Percentiles rank a stretch among this genome's conserved stretches.
Conservation (phyloP, 805 yeast genomes). For the Candida sakaeoensis region DNA sequence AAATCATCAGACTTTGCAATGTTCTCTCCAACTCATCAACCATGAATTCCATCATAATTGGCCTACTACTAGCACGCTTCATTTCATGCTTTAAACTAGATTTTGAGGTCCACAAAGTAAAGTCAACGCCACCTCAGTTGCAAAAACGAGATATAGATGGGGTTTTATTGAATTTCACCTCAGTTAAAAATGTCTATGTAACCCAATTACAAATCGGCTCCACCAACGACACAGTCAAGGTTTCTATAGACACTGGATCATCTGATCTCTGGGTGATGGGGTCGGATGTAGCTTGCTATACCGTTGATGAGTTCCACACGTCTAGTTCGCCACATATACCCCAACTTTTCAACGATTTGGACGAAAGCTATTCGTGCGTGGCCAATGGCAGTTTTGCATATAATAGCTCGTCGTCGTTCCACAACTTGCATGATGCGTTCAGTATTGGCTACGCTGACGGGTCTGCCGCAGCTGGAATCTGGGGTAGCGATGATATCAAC, state of each 20-base stretch:
- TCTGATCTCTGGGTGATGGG: conserved; percentile 20
- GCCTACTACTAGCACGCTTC: neutral
- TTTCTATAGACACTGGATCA: conserved; percentile 18
- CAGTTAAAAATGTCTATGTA: conserved; percentile 1
- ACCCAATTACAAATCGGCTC: conserved; percentile 15
- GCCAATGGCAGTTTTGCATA: conserved; percentile 38
- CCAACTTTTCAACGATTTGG: conserved; percentile 6
- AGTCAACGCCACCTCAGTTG: too few species aligned
- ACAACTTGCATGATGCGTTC: conserved; percentile 1
- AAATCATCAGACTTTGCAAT: too few species aligned
- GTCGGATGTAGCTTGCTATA: conserved; percentile 10
- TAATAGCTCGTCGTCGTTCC: conserved; percentile 28
- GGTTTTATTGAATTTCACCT: neutral
- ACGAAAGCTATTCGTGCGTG: conserved; percentile 19
- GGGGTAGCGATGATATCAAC: conserved; percentile 30
- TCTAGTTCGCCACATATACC: neutral
- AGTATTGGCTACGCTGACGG: conserved; percentile 42
- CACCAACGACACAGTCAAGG: conserved; percentile 16
- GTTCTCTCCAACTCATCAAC: neutral
- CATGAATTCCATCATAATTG: too few species aligned
- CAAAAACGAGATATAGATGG: too few species aligned
- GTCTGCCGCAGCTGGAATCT: conserved; percentile 47
- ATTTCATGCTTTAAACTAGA: neutral
- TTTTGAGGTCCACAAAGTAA: neutral
- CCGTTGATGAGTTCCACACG: conserved; percentile 2